Conservation (phyloP, 257 asterid genomes). For the Solanum lycopersicoides region DNA sequence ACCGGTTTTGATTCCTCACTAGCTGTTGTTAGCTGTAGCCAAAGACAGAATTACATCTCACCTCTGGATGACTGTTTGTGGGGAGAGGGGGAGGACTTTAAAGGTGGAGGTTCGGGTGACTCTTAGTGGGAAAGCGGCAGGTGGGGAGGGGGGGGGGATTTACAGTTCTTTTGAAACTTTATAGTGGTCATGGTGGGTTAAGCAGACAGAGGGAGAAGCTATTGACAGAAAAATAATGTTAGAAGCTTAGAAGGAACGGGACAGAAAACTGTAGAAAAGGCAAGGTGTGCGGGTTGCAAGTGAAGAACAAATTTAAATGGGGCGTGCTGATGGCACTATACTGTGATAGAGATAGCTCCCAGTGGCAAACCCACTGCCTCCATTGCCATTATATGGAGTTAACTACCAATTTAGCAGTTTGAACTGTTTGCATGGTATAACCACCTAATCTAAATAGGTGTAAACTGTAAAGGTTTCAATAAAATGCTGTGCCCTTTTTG, state of each 20-base stretch:
- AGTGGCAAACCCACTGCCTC: background rate
- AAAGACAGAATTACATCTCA: background rate
- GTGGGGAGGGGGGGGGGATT: background rate
- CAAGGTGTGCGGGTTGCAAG: background rate
- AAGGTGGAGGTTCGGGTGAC: background rate
- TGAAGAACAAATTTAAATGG: background rate
- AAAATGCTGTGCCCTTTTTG: background rate
- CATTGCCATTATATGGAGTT: background rate
- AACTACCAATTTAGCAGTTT: background rate
- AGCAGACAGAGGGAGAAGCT: no score
- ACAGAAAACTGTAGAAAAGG: background rate
- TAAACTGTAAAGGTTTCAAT: background rate
- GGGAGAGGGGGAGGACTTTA: background rate
- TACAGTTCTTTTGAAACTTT: background rate
- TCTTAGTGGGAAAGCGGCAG: background rate
- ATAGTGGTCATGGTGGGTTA: background rate
- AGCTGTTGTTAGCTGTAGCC: background rate
- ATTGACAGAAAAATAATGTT: background rate
- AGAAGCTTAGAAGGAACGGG: background rate
- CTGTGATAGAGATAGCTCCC: background rate
- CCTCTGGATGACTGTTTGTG: background rate
- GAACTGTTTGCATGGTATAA: background rate
- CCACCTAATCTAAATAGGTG: background rate
- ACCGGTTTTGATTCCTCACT: background rate
- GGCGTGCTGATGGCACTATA: background rate